Conservation (phyloP, 352 stramenopile genomes). For the Plasmopara viticola region DNA sequence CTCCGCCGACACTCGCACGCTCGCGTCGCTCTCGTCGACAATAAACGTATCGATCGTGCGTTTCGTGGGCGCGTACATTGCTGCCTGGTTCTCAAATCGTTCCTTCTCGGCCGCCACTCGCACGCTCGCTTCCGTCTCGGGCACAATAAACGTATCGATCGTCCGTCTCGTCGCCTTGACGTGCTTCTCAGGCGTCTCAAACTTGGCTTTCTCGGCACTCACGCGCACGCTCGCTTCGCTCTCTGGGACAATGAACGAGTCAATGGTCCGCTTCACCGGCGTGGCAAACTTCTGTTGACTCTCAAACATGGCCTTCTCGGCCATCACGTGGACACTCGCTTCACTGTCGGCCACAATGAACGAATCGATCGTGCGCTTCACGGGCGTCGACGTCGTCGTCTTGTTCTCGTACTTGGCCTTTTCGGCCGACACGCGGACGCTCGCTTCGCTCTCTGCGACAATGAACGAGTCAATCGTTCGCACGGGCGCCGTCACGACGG, state of each 20-base stretch:
- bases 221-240: slow-evolving; percentile 23
- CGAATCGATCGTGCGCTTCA: slow-evolving; percentile 24
- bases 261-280: slow-evolving; percentile 17
- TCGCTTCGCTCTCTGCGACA: slow-evolving; percentile 22
- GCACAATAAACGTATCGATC: slow-evolving; percentile 20
- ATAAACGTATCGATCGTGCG: slow-evolving; percentile 32
- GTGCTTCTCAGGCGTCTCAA: slow-evolving; percentile 16
- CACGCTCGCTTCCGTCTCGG: slow-evolving; percentile 14
- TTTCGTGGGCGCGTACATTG: slow-evolving; percentile 10
- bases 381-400: slow-evolving; percentile 10
- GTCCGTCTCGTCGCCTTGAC: slow-evolving; percentile 12
- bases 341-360: slow-evolving; percentile 25
- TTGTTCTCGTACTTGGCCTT: slow-evolving; percentile 30
- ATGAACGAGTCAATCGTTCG: slow-evolving; percentile 32
- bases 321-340: slow-evolving; percentile 24
- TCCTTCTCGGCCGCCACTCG: slow-evolving; percentile 21
- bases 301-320: slow-evolving; percentile 28
- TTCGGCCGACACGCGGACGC: slow-evolving; percentile 27
- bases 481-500: slow-evolving; percentile 29
- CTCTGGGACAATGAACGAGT: slow-evolving; percentile 19
- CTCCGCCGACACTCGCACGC: slow-evolving; percentile 23
- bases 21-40: slow-evolving; percentile 19
- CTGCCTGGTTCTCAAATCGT: slow-evolving; percentile 26
- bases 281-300: slow-evolving; percentile 4
- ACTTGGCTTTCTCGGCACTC: slow-evolving; percentile 22